Percentiles rank a stretch among this genome's conserved stretches.
Evolutionary conservation across 2,329 filamentous ascomycete genomes (phyloP).

Genomic region (Calonectria multiphialidica): DNA sequence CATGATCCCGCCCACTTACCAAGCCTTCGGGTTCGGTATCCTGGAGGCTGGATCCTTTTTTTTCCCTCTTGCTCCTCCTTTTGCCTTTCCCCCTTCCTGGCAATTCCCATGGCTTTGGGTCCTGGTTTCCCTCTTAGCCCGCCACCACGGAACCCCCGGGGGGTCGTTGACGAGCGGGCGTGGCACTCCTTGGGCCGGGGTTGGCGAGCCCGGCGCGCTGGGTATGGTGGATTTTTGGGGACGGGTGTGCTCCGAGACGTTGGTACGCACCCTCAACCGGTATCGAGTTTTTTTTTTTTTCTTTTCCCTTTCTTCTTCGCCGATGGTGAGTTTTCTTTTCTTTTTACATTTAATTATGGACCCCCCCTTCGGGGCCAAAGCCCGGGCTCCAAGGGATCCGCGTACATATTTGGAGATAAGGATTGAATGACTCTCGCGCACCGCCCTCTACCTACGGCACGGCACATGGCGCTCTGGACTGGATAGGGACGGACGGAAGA

Average conservation of each 20-base stretch:
- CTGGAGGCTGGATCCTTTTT: slow-evolving; percentile 28
- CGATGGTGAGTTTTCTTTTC: slow-evolving; percentile 8
- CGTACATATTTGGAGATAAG: not conserved
- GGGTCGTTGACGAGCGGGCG: slow-evolving; percentile 17
- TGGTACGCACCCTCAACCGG: not conserved
- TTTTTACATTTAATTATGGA: slow-evolving; percentile 19
- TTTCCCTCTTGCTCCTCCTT: not conserved
- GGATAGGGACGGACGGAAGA: not conserved
- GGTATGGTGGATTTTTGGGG: not conserved
- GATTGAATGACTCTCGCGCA: not conserved
- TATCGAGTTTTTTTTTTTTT: not conserved
- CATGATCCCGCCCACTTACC: slow-evolving; percentile 44
- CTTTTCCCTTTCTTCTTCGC: slow-evolving; percentile 4
- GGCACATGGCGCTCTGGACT: not conserved
- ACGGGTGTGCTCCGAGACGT: not conserved
- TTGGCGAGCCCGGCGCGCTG: slow-evolving; percentile 3
- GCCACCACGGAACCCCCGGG: slow-evolving; percentile 33
- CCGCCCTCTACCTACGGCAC: not conserved
- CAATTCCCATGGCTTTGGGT: slow-evolving; percentile 18
- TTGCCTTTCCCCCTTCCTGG: slow-evolving; percentile 6
- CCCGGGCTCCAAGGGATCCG: not conserved
- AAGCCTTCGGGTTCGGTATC: slow-evolving; percentile 42
- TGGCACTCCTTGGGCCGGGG: not conserved
- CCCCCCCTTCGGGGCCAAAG: not conserved
- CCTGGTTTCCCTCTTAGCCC: slow-evolving; percentile 27